Conservation (phyloP, 208 protist genomes). For the Strigomonas culicis region DNA sequence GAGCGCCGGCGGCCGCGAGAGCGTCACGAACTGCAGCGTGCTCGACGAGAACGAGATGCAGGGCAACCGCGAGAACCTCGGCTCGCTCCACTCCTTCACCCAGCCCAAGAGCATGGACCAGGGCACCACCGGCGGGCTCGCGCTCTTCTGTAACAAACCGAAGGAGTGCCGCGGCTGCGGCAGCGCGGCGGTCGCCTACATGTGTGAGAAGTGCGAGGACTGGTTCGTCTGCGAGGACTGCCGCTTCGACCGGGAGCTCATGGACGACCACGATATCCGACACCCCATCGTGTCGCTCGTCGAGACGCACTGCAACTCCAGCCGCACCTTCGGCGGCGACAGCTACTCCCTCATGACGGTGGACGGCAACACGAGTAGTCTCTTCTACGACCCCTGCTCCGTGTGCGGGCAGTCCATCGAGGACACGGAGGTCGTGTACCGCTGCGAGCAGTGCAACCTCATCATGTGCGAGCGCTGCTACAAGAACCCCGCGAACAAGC, state of each 20-base stretch:
- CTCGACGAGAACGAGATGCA: conserved; percentile 6
- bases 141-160: conserved; percentile 36
- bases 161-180: conserved; percentile 49
- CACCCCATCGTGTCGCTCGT: conserved; percentile 46
- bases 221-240: conserved; percentile 62
- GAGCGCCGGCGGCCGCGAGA: conserved; percentile 3
- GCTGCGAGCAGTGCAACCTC: conserved; percentile 68
- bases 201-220: conserved; percentile 47
- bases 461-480: conserved; percentile 61
- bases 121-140: conserved; percentile 12
- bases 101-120: too few relatives aligned
- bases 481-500: background rate
- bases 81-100: background rate
- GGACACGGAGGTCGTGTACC: conserved; percentile 65
- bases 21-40: conserved; percentile 1
- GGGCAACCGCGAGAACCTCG: background rate
- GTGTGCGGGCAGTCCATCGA: conserved; percentile 50
- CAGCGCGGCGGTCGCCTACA: conserved; percentile 32
- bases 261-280: conserved; percentile 28
- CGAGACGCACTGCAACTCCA: conserved; percentile 40
- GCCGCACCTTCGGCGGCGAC: conserved; percentile 43
- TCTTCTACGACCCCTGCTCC: conserved; percentile 79
- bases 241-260: conserved; percentile 22
- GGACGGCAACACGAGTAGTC: conserved; percentile 37
- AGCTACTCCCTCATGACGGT: conserved; percentile 27